Percentiles rank a stretch among this genome's conserved stretches.
These are phyloP conservation scores for Fusarium sp. DNA, from an alignment of 2,329 filamentous ascomycete species.

Conservation along the genomic window DNA sequence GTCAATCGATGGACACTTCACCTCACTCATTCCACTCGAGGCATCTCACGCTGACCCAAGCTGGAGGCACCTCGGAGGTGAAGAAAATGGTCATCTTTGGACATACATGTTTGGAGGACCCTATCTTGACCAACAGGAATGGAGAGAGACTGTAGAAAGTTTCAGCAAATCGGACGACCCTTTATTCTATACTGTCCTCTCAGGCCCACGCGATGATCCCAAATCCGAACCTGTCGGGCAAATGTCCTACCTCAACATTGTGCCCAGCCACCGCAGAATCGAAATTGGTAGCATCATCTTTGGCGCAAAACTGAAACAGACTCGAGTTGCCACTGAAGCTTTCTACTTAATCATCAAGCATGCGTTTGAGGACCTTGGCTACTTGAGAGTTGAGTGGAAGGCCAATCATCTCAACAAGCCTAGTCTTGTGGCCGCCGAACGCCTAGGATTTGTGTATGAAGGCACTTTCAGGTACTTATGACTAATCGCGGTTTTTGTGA, in stretches of 20 bases:
- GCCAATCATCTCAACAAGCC: slow-evolving; percentile 70
- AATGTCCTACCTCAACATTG: slow-evolving; percentile 63
- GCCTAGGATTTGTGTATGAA: slow-evolving; percentile 73
- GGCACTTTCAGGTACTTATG: slow-evolving; percentile 66
- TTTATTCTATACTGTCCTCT: slow-evolving; percentile 63
- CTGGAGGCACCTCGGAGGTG: slow-evolving; percentile 54
- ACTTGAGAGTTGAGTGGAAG: slow-evolving; percentile 75
- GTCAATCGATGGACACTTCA: slow-evolving; percentile 52
- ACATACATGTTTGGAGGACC: slow-evolving; percentile 54
- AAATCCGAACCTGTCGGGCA: slow-evolving; percentile 59
- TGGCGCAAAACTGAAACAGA: slow-evolving; percentile 65
- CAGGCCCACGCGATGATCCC: slow-evolving; percentile 45
- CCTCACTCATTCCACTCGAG: slow-evolving; percentile 51
- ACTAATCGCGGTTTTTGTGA: accelerated
- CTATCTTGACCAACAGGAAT: slow-evolving; percentile 40
- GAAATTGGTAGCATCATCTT: slow-evolving; percentile 73
- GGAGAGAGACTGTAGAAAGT: slow-evolving; percentile 32
- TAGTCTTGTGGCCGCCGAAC: slow-evolving; percentile 67
- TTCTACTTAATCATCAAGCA: slow-evolving; percentile 70
- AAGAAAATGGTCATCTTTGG: slow-evolving; percentile 53
- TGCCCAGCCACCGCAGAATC: slow-evolving; percentile 63
- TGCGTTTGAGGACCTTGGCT: slow-evolving; percentile 67
- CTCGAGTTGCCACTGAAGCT: slow-evolving; percentile 70
- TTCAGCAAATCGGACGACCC: slow-evolving; percentile 54
- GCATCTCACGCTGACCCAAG: slow-evolving; percentile 49